Evolutionary conservation across 176 grass and related monocot species (phyloP).

Genomic region (Eleusine coracana): DNA sequence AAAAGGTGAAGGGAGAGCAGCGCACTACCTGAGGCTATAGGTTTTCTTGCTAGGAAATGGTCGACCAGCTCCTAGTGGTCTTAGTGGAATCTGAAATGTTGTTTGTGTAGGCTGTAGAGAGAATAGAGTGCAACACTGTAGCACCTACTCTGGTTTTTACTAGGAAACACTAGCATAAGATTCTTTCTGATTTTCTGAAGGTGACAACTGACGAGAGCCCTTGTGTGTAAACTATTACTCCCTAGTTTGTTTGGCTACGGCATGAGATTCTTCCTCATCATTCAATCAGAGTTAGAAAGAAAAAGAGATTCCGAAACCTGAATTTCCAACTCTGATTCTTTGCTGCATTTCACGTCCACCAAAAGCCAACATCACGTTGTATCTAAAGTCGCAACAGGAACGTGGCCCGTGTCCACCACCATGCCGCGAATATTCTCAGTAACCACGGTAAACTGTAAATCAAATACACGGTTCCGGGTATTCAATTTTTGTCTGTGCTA

Average conservation of each 20-base stretch:
- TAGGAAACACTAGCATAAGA: constrained; percentile 3
- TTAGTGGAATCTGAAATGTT: background rate
- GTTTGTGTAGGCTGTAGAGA: background rate
- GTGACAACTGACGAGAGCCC: background rate
- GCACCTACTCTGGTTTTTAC: background rate
- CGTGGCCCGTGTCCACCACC: background rate
- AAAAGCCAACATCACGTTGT: background rate
- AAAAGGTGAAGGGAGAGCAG: background rate
- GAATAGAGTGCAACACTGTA: background rate
- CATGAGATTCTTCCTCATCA: constrained; percentile 1
- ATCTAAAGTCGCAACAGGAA: background rate
- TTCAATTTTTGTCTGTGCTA: no score
- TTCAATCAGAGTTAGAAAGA: background rate
- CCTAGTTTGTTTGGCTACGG: background rate
- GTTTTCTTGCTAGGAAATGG: background rate
- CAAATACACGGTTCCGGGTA: background rate
- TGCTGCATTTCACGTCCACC: background rate
- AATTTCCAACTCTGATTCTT: background rate
- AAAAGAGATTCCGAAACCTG: background rate
- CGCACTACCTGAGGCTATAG: background rate
- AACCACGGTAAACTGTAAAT: background rate
- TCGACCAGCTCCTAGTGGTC: background rate
- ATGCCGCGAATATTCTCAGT: background rate
- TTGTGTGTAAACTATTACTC: background rate
- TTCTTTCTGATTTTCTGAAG: background rate